phyloP scores from a whole-genome alignment of 2,329 filamentous ascomycete species.

The Pseudogymnoascus sp. region DNA sequence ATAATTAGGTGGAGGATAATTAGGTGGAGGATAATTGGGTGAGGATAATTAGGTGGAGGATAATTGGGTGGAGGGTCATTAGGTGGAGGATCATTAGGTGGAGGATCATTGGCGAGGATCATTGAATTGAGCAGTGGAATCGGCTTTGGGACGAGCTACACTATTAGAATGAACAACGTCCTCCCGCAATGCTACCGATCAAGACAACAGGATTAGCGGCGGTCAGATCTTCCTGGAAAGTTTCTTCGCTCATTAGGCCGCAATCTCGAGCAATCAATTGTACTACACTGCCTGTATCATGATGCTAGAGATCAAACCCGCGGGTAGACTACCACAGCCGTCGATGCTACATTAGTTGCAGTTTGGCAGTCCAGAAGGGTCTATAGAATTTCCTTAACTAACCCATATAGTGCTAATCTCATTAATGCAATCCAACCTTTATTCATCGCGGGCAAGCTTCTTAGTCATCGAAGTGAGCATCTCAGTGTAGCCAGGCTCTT shows the following conservation, averaged over 20 bases:
- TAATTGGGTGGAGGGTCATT: no score
- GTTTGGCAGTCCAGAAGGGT: conserved; percentile 48
- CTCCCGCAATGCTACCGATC: conserved; percentile 38
- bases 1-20: no score
- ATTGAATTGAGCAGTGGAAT: conserved; percentile 37
- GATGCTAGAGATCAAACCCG: conserved; percentile 37
- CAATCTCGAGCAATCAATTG: conserved; percentile 48
- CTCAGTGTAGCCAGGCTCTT: conserved; percentile 35
- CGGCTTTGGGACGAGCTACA: conserved; percentile 42
- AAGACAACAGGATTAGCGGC: conserved; percentile 30
- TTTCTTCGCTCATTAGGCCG: conserved; percentile 44
- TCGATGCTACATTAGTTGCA: conserved; percentile 27
- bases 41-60: no score
- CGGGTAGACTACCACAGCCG: conserved; percentile 15
- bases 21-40: no score
- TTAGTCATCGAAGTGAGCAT: conserved; percentile 42
- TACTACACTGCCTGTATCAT: conserved; percentile 48
- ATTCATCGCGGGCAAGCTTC: conserved; percentile 45
- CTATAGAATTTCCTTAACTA: conserved; percentile 47
- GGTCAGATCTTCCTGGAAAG: conserved; percentile 40
- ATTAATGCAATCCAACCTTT: conserved; percentile 51
- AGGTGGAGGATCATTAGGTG: no score
- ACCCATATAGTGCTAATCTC: conserved; percentile 45
- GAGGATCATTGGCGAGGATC: no score
- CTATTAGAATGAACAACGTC: conserved; percentile 38